Evolutionary conservation across 2,329 filamentous ascomycete species (phyloP).

Genomic region (Phoma sp.): DNA sequence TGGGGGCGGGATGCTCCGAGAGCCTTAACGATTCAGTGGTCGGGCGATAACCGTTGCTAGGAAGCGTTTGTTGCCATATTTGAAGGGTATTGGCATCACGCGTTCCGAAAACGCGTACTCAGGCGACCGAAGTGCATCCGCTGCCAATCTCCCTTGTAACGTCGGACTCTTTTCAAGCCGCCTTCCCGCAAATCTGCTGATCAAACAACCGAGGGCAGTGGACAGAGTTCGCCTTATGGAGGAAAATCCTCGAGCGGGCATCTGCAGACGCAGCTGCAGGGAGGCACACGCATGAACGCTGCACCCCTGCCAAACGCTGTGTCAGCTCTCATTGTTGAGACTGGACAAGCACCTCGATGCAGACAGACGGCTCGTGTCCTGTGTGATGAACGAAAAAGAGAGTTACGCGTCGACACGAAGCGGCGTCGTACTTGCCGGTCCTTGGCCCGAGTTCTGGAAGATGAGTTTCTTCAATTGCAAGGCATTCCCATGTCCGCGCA

Average conservation of each 20-base stretch:
- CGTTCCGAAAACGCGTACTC: slow-evolving; percentile 15
- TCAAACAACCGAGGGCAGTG: slow-evolving; percentile 10
- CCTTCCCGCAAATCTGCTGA: slow-evolving; percentile 10
- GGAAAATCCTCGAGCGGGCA: slow-evolving; percentile 1
- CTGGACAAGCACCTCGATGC: background rate
- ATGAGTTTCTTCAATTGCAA: slow-evolving; percentile 2
- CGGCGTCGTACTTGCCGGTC: background rate
- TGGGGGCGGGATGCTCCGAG: slow-evolving; percentile 5
- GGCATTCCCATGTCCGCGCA: background rate
- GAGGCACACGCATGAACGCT: slow-evolving; percentile 11
- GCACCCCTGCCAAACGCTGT: slow-evolving; percentile 8
- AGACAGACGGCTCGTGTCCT: background rate
- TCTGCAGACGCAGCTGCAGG: slow-evolving; percentile 14
- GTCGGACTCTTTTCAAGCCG: background rate
- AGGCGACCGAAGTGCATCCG: slow-evolving; percentile 8
- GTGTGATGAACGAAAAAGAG: background rate
- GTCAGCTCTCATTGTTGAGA: background rate
- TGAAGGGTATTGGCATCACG: background rate
- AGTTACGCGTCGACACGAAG: background rate
- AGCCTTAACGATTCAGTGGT: background rate
- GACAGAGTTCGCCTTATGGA: slow-evolving; percentile 12
- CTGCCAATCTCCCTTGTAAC: slow-evolving; percentile 20
- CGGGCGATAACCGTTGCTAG: background rate
- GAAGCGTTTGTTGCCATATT: background rate
- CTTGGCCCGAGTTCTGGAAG: background rate